Evolutionary conservation across 2,329 filamentous ascomycete species (phyloP), one percentile per base, ranked within the genome.

Genomic region (Pseudomassariella vexata): DNA sequence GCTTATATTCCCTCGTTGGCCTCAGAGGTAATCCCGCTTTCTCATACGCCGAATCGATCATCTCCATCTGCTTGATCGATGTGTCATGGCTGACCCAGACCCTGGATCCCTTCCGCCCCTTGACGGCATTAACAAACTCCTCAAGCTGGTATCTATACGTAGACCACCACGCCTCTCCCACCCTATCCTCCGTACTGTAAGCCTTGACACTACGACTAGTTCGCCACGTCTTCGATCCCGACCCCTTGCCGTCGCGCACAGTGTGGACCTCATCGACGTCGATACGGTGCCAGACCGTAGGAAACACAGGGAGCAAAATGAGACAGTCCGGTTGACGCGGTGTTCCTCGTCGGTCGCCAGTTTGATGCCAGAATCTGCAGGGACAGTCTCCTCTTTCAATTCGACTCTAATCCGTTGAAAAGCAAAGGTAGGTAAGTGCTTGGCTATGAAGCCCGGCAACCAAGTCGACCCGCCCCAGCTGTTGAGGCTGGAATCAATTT

Each of bases 81-180:
- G 69, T 65, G 30, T 65, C 58, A 2, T 41, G 43, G 11, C 48
- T 44, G 6, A 70, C 48, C 62, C 66, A 69, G 3, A 54, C 36
- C 5, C 56, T 49, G 6, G 52, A 55, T n/a, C n/a, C n/a, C 32
- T 57, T 37, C 2, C 57, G 48, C 1, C 60, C 62, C 27, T 56
- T 58, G 28, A 71, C 41, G 19, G 47, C 50, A 46, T 69, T 61
- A 9, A 70, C 63, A 42, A 73, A 73, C 37, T 61, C 53, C 46
- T 71, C 65, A 19, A 73, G 52, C 52, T 65, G 58, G 42, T 68
- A 53, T 6, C 63, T 55, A 43, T 67, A 70, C 10, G 60, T 59
- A 19, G 54, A 50, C 66, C 65, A 70, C 34, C 49, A 60, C 2
- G 44, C 42, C 45, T 62, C 53, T 8, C 56, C 50, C 3, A 50